Percentiles rank a stretch among this genome's conserved stretches.
Conservation (phyloP, 306 rosid genomes). For the Cajanus cajan region DNA sequence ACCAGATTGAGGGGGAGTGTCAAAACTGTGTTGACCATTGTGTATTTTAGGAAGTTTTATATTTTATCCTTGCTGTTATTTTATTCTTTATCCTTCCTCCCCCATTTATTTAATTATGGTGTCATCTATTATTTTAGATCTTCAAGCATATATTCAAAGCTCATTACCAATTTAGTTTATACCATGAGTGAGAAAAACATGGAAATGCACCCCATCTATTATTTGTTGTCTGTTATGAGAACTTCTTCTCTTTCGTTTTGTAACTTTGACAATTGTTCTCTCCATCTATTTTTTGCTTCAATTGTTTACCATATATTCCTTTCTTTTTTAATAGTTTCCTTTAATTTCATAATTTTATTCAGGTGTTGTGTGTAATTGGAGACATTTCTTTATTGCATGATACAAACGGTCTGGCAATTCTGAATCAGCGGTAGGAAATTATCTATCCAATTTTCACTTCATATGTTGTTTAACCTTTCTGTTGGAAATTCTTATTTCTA, state of each 20-base stretch:
- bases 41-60: no score
- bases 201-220: background rate
- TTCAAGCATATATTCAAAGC: background rate
- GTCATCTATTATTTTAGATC: background rate
- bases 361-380: conserved; percentile 88
- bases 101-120: background rate
- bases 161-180: background rate
- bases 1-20: no score
- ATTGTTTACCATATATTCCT: background rate
- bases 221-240: background rate
- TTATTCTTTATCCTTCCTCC: no score
- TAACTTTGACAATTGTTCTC: background rate
- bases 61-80: no score
- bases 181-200: conserved; percentile 7
- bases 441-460: conserved; percentile 22
- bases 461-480: background rate
- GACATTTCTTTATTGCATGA: conserved; percentile 94
- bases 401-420: conserved; percentile 83
- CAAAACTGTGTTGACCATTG: no score
- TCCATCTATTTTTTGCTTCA: background rate
- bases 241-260: background rate
- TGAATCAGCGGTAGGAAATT: conserved; percentile 69
- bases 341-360: conserved; percentile 32
- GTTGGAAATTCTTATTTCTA: background rate
- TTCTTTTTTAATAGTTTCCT: conserved; percentile 18